Evolutionary conservation across 352 stramenopile genomes (phyloP).

Genomic region (Phytophthora sojae): DNA sequence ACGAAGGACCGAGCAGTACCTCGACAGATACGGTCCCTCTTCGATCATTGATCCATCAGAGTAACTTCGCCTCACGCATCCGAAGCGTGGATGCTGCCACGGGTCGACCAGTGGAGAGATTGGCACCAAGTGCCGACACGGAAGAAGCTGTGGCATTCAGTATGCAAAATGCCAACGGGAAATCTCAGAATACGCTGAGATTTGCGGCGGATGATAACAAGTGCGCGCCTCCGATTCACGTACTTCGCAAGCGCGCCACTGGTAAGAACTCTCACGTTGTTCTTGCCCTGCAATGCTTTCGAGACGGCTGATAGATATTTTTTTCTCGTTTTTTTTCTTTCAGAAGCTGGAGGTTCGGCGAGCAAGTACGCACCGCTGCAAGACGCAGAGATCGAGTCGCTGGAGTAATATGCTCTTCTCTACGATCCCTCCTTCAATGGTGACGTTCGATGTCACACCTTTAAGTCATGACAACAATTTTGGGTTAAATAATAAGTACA

Average conservation of each 20-base stretch:
- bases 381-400: constrained; percentile 23
- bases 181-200: neutral
- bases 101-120: constrained; percentile 3
- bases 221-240: constrained; percentile 19
- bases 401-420: constrained; percentile 12
- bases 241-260: constrained; percentile 26
- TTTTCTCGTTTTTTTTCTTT: neutral
- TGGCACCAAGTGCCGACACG: constrained; percentile 16
- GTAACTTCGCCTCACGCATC: constrained; percentile 26
- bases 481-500: constrained; percentile 36
- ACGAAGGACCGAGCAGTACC: neutral
- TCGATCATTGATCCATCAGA: neutral
- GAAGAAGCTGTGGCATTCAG: constrained; percentile 21
- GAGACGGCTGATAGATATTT: neutral
- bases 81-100: constrained; percentile 19
- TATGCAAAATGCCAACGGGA: constrained; percentile 19
- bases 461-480: constrained; percentile 7
- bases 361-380: constrained; percentile 15
- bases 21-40: neutral
- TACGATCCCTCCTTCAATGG: neutral
- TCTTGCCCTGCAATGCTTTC: no score
- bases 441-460: neutral
- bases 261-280: constrained; percentile 7
- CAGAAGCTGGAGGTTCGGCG: constrained; percentile 6
- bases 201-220: constrained; percentile 9